phyloP scores from a whole-genome alignment of 1,284 basidiomycete species.

The Wolfiporia cocos region DNA sequence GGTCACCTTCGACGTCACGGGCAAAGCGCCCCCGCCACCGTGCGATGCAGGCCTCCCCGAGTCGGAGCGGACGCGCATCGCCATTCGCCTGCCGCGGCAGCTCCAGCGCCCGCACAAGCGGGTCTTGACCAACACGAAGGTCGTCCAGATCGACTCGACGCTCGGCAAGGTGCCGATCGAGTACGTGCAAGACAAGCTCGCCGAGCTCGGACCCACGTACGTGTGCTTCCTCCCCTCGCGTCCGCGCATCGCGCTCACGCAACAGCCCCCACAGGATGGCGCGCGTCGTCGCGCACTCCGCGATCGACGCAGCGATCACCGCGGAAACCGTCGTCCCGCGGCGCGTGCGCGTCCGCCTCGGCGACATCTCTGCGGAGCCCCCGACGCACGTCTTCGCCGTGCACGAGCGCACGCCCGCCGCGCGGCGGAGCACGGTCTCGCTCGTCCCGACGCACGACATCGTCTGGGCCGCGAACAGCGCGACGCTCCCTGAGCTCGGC shows the following conservation, averaged over 20 bases:
- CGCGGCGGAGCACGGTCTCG: constrained; percentile 30
- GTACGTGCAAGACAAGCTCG: constrained; percentile 31
- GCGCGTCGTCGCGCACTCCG: not conserved
- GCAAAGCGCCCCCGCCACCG: too few relatives aligned
- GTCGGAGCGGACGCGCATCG: too few relatives aligned
- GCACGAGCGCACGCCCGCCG: constrained; percentile 23
- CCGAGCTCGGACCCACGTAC: constrained; percentile 25
- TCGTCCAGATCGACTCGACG: constrained; percentile 26
- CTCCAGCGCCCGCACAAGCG: constrained; percentile 26
- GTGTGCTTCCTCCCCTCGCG: constrained; percentile 10
- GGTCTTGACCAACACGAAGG: constrained; percentile 21
- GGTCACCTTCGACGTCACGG: too few relatives aligned
- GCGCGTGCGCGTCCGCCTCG: constrained; percentile 18
- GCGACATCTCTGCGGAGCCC: constrained; percentile 27
- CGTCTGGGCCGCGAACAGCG: constrained; percentile 45
- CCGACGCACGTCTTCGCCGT: constrained; percentile 54
- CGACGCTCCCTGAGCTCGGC: constrained; percentile 39
- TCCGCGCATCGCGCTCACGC: not conserved
- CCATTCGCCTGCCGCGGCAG: constrained; percentile 30
- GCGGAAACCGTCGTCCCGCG: constrained; percentile 14
- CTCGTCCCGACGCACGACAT: constrained; percentile 50
- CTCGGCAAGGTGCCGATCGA: constrained; percentile 27
- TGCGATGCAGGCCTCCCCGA: too few relatives aligned
- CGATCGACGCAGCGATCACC: constrained; percentile 7
- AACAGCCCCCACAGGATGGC: constrained; percentile 2